Percentiles rank a stretch among this genome's conserved stretches.
Evolutionary conservation across 257 asterid species (phyloP).

Genomic region (Coffea canephora): DNA sequence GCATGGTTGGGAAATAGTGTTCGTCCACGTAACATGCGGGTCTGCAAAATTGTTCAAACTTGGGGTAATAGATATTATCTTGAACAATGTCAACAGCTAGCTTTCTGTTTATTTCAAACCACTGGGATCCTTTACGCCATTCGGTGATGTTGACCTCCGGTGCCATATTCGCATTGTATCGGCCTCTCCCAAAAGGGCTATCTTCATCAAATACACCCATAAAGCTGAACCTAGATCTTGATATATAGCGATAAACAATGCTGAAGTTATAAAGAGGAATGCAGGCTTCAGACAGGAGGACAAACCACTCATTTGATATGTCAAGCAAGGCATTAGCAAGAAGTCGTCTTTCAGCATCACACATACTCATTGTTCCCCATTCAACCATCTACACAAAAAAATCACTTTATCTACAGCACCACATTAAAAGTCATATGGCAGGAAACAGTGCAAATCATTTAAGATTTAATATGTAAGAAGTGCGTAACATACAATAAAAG

Average conservation of each 20-base stretch:
- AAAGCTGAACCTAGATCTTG: slow-evolving; percentile 41
- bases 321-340: slow-evolving; percentile 47
- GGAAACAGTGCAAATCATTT: neutral
- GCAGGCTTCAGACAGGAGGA: slow-evolving; percentile 49
- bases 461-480: neutral
- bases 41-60: slow-evolving; percentile 42
- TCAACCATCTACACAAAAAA: slow-evolving; percentile 34
- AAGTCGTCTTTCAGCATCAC: slow-evolving; percentile 53
- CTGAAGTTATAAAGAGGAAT: slow-evolving; percentile 41
- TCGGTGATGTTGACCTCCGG: slow-evolving; percentile 37
- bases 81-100: slow-evolving; percentile 38
- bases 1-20: slow-evolving; percentile 60
- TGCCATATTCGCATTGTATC: slow-evolving; percentile 34
- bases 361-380: slow-evolving; percentile 53
- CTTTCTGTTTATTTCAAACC: slow-evolving; percentile 44
- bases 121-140: slow-evolving; percentile 52
- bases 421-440: neutral
- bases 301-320: slow-evolving; percentile 44
- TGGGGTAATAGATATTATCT: slow-evolving; percentile 34
- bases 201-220: slow-evolving; percentile 38
- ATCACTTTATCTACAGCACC: neutral
- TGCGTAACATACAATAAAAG: neutral
- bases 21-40: slow-evolving; percentile 48
- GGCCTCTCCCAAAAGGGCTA: slow-evolving; percentile 45
- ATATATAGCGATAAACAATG: slow-evolving; percentile 33